Evolutionary conservation across 805 yeast species (phyloP).

Genomic region (Ogataea saltuana): DNA sequence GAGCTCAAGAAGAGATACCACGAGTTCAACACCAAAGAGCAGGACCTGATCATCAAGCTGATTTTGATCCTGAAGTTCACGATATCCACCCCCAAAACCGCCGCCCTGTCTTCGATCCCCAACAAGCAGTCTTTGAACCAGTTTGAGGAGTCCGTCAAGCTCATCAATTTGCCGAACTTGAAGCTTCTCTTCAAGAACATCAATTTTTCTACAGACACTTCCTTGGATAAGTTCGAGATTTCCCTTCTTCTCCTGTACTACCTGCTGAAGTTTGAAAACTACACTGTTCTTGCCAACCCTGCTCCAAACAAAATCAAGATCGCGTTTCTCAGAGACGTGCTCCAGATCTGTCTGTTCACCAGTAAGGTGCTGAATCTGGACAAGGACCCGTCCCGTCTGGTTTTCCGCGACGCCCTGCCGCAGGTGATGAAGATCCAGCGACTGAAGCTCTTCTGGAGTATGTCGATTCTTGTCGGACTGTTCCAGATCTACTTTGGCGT

Average conservation of each 20-base stretch:
- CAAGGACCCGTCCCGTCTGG: slow-evolving; percentile 17
- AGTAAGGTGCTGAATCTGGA: slow-evolving; percentile 47
- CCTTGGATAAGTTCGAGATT: slow-evolving; percentile 51
- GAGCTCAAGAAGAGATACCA: slow-evolving; percentile 41
- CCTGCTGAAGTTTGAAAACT: slow-evolving; percentile 41
- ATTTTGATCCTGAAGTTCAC: slow-evolving; percentile 54
- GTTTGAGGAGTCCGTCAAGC: slow-evolving; percentile 35
- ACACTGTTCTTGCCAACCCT: slow-evolving; percentile 31
- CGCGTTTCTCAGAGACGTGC: slow-evolving; percentile 47
- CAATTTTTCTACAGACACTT: slow-evolving; percentile 46
- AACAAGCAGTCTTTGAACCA: slow-evolving; percentile 31
- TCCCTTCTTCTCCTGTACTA: slow-evolving; percentile 50
- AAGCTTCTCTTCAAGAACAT: slow-evolving; percentile 48
- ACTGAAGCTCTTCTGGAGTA: slow-evolving; percentile 47
- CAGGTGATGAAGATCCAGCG: slow-evolving; percentile 34
- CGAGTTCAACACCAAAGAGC: slow-evolving; percentile 35
- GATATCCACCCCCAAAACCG: slow-evolving; percentile 39
- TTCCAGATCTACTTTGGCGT: slow-evolving; percentile 33
- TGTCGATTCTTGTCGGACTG: slow-evolving; percentile 35
- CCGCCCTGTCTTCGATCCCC: slow-evolving; percentile 27
- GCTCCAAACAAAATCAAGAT: slow-evolving; percentile 32
- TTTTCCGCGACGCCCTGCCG: slow-evolving; percentile 13
- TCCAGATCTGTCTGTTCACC: slow-evolving; percentile 41
- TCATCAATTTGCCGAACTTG: slow-evolving; percentile 40
- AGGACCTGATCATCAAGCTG: slow-evolving; percentile 47